Evolutionary conservation across 495 filamentous ascomycete species (phyloP), one percentile per base, ranked within the genome.

Genomic region (Terfezia boudieri): DNA sequence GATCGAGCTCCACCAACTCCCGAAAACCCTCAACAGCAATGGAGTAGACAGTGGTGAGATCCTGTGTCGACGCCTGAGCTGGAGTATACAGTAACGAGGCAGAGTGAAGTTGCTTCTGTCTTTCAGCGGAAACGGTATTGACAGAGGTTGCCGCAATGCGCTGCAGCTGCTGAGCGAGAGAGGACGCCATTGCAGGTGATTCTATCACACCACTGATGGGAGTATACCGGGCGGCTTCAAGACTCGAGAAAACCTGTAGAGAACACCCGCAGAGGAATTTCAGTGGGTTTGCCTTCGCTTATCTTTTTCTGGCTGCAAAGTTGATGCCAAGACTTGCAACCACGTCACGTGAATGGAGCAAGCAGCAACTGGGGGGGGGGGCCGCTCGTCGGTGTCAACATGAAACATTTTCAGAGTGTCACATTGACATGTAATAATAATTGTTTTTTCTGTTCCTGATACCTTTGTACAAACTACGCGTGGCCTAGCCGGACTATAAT

Each of bases 21-120:
- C 82, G 75, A 61, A 86, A 96, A 0, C 87, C 89, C 61, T 94
- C 86, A 56, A 74, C 71, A 63, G 87, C 94, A 64, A 94, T 74
- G 50, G 82, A 72, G 65, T 83, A 96, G 56, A 99, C 74, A 8
- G 81, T 82, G 61, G 94, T 80, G 64, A 89, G 93, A 58, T 81
- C 84, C 67, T 99, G 90, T 23, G 77, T 75, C 11, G 81, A 80
- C 37, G 90, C 92, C 57, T 83, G 73, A 60, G 77, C 75, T 41
- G 78, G 76, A 61, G 92, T 86, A 67, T 87, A 99, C 53, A 99
- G 80, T 53, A 99, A 67, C 14, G 90, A 96, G 61, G 90, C 83
- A 50, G 84, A 85, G 71, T 96, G 89, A 26, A 83, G 74, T 41
- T 82, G 73, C 67, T 85, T 87, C 68, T 94, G 83, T 51, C 84